Conservation (phyloP, 148 eudicot species). For the Simmondsia chinensis region DNA sequence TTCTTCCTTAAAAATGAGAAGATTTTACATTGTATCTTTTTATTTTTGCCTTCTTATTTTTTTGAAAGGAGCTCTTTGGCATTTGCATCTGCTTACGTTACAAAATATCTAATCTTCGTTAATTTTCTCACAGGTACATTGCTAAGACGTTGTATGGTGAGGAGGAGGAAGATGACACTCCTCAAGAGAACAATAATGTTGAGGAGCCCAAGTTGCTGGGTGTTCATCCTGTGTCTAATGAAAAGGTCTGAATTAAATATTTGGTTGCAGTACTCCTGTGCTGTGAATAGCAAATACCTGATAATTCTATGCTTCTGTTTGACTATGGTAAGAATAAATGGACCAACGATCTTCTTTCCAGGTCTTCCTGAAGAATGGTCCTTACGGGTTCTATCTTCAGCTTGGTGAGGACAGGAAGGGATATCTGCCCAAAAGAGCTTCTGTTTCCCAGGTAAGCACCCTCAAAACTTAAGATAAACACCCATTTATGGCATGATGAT, state of each 20-base stretch:
- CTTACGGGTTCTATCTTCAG: conserved; percentile 85
- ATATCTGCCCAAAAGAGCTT: conserved; percentile 64
- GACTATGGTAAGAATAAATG: neutral
- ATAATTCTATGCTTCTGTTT: neutral
- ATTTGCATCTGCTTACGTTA: conserved; percentile 1
- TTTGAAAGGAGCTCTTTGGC: neutral
- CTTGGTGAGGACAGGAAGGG: conserved; percentile 97
- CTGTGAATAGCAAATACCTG: too few species aligned
- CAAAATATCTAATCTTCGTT: neutral
- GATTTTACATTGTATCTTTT: too few species aligned
- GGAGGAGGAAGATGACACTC: conserved; percentile 59
- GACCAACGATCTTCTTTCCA: conserved; percentile 14
- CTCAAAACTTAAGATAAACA: too few species aligned
- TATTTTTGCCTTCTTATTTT: neutral
- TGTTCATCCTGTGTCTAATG: conserved; percentile 59
- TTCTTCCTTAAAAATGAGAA: too few species aligned
- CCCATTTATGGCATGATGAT: too few species aligned
- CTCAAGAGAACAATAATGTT: conserved; percentile 25
- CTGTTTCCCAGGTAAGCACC: conserved; percentile 45
- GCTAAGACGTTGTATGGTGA: conserved; percentile 83
- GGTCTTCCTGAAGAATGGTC: conserved; percentile 80
- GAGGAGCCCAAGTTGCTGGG: conserved; percentile 89
- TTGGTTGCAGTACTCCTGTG: too few species aligned
- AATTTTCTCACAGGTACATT: conserved; percentile 52
- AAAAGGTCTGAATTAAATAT: conserved; percentile 47